phyloP scores from a whole-genome alignment of 2,329 filamentous ascomycete species.

The Aspergillus sp. region DNA sequence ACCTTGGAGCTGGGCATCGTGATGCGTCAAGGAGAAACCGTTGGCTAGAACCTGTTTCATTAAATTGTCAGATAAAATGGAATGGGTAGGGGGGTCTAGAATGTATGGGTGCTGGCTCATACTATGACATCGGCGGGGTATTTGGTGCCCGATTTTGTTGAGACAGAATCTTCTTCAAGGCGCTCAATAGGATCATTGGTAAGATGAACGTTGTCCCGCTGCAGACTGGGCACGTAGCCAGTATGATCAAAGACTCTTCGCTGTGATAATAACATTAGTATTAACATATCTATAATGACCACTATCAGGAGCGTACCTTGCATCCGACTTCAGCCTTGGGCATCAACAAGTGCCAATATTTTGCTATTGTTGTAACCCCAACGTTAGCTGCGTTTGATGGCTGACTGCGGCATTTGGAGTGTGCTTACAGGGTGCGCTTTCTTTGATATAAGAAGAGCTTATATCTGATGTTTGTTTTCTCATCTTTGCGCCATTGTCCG shows the following conservation, averaged over 20 bases:
- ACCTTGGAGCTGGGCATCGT: conserved; percentile 13
- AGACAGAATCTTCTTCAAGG: background rate
- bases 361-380: background rate
- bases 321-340: conserved; percentile 18
- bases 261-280: background rate
- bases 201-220: background rate
- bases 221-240: conserved; percentile 1
- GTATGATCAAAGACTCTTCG: conserved; percentile 7
- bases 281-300: background rate
- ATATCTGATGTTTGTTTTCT: background rate
- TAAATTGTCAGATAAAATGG: background rate
- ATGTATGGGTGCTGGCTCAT: background rate
- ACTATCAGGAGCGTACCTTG: conserved; percentile 10
- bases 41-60: conserved; percentile 14
- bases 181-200: background rate
- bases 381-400: background rate
- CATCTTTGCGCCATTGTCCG: background rate
- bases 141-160: background rate
- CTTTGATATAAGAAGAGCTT: conserved; percentile 5
- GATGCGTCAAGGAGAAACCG: conserved; percentile 20
- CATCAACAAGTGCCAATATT: conserved; percentile 18
- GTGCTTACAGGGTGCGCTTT: conserved; percentile 10
- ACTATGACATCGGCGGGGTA: conserved; percentile 11
- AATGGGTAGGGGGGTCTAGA: background rate
- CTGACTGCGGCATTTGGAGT: too few species aligned